These are phyloP conservation scores for Golovinomyces cichoracearum DNA, from an alignment of 2,329 filamentous ascomycete species.

Conservation along the genomic window DNA sequence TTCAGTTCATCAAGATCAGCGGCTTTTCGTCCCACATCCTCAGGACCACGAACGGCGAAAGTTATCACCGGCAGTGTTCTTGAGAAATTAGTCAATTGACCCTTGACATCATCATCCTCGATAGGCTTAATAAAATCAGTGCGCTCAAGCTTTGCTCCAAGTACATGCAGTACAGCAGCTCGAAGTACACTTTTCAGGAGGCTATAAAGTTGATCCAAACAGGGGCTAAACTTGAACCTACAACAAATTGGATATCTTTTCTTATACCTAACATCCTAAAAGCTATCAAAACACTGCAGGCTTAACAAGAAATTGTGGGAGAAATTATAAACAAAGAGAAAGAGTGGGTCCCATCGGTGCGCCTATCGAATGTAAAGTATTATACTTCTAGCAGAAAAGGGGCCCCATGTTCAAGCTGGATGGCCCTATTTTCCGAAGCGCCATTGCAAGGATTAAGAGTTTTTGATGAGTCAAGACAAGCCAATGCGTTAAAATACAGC, in stretches of 20 bases:
- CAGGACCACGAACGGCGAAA: background rate
- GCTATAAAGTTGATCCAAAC: background rate
- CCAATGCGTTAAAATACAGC: background rate
- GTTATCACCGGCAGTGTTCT: background rate
- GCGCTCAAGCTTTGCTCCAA: background rate
- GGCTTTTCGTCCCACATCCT: background rate
- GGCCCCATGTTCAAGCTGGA: too few relatives aligned
- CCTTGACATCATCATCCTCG: background rate
- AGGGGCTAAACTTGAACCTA: background rate
- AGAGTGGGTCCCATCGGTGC: background rate
- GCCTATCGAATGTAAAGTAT: too few relatives aligned
- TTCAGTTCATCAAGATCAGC: too few relatives aligned
- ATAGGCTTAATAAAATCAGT: background rate
- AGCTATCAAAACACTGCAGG: background rate
- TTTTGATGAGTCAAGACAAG: background rate
- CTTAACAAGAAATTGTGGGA: background rate
- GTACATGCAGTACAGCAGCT: slow-evolving; percentile 1
- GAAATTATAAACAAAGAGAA: background rate
- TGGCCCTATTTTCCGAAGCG: background rate
- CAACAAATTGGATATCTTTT: background rate
- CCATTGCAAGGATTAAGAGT: background rate
- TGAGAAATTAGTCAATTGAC: background rate
- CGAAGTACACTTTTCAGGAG: slow-evolving; percentile 4
- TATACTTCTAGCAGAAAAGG: too few relatives aligned
- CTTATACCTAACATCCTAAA: background rate